A percentile compares a stretch with the other conserved stretches of the same genome.
Conservation (phyloP, 176 grass and related monocot species). For the Aegilops speltoides region DNA sequence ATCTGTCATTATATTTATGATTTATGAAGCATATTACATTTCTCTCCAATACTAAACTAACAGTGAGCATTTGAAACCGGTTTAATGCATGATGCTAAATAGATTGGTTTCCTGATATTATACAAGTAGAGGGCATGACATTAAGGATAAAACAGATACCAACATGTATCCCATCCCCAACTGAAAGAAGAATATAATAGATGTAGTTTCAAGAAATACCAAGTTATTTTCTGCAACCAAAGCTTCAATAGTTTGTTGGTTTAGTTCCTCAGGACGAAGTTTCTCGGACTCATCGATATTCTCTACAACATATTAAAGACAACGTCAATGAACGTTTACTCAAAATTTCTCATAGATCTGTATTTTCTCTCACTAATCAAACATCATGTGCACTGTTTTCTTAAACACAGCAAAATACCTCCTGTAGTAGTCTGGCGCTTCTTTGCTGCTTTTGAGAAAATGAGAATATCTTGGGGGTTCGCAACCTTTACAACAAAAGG, state of each 20-base stretch:
- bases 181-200: slow-evolving; percentile 17
- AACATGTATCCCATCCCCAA: slow-evolving; percentile 8
- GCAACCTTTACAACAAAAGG: slow-evolving; percentile 75
- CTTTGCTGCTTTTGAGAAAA: slow-evolving; percentile 92
- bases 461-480: slow-evolving; percentile 97
- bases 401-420: slow-evolving; percentile 55
- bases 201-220: slow-evolving; percentile 58
- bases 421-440: slow-evolving; percentile 54
- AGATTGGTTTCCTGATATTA: neutral
- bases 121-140: neutral
- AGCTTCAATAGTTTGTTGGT: slow-evolving; percentile 99
- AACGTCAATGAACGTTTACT: slow-evolving; percentile 22
- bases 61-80: neutral
- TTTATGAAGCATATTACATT: neutral
- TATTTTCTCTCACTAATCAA: neutral
- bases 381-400: neutral
- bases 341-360: slow-evolving; percentile 5
- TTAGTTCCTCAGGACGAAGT: slow-evolving; percentile 96
- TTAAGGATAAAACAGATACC: slow-evolving; percentile 20
- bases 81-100: neutral
- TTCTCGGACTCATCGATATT: slow-evolving; percentile 74
- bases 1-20: slow-evolving; percentile 1
- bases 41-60: neutral
- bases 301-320: slow-evolving; percentile 53
- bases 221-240: slow-evolving; percentile 95